Percentiles rank a stretch among this genome's conserved stretches.
Conservation (phyloP, 371 early-diverging fungal genomes). For the Mortierella sp. region DNA sequence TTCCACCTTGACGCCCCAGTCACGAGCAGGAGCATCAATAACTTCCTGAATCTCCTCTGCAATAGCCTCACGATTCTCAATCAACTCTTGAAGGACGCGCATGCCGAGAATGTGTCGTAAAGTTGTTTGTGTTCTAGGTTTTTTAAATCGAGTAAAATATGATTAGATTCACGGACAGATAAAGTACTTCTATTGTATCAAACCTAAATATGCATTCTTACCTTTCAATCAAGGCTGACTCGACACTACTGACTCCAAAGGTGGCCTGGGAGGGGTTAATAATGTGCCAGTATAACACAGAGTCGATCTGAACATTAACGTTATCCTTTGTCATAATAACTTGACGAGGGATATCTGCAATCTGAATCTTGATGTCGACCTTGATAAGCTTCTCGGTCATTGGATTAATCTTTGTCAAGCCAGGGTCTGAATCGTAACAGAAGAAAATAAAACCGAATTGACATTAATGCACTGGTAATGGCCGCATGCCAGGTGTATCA, state of each 20-base stretch:
- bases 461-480: background rate
- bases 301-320: conserved; percentile 72
- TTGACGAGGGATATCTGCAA: conserved; percentile 42
- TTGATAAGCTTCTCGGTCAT: conserved; percentile 74
- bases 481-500: background rate
- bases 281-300: conserved; percentile 90
- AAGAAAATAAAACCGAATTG: background rate
- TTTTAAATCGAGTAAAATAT: background rate
- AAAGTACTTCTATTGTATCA: background rate
- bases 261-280: conserved; percentile 86
- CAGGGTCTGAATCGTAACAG: conserved; percentile 74
- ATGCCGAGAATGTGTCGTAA: conserved; percentile 79
- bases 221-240: conserved; percentile 80
- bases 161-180: background rate
- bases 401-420: conserved; percentile 85
- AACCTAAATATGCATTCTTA: conserved; percentile 3
- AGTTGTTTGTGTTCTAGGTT: conserved; percentile 79
- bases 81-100: conserved; percentile 78
- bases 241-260: conserved; percentile 83
- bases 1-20: conserved; percentile 84
- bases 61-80: conserved; percentile 91
- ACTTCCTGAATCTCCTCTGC: conserved; percentile 87
- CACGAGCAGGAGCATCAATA: conserved; percentile 74
- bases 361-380: conserved; percentile 63
- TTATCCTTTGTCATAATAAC: conserved; percentile 58